Evolutionary conservation across 139 green algal species (phyloP), one percentile per base, ranked within the genome.

Genomic region (Picochlorum sp.): DNA sequence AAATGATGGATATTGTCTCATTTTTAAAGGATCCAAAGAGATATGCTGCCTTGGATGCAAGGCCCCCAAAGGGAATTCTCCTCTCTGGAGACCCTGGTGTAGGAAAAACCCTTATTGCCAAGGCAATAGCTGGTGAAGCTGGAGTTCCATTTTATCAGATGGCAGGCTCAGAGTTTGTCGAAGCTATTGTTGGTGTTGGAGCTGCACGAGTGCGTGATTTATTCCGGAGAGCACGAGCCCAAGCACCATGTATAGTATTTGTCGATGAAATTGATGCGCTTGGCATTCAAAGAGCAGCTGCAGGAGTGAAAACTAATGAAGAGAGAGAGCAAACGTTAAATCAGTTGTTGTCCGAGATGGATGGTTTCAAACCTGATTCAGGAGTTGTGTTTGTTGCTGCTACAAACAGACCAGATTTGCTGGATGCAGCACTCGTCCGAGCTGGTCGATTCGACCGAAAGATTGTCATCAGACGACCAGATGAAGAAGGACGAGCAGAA

Each of bases 211-310:
- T 99, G 66, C 80, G 94, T 16, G 89, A 96, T 69, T 83, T 99
- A 64, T 99, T 99, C 84, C 90, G 92, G 69, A 77, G 92, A 32
- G 94, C 94, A 1, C 73, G 86, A 38, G 84, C 85, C 9, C 66
- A 84, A 32, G 89, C 84, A 10, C 90, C 94, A 11, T 95, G 87
- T 69, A 86, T 99, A 68, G 90, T 99, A 56, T 99, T 99, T 72
- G 90, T 99, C 52, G 93, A 99, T 69, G 94, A 99, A 76, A 90
- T 99, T 34, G 94, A 99, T 62, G 92, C 92, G 3, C 71, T 99
- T 32, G 95, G 89, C 2, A 82, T 89, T 58, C 87, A 82, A 70
- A 75, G 94, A 26, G 88, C 88, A 5, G 71, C 82, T 54, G 85
- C 77, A 64, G 80, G 71, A 30, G 74, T 69, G 69, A 49, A 49